Evolutionary conservation across 2,329 filamentous ascomycete genomes (phyloP).

Genomic region (Amylocarpus encephaloides): DNA sequence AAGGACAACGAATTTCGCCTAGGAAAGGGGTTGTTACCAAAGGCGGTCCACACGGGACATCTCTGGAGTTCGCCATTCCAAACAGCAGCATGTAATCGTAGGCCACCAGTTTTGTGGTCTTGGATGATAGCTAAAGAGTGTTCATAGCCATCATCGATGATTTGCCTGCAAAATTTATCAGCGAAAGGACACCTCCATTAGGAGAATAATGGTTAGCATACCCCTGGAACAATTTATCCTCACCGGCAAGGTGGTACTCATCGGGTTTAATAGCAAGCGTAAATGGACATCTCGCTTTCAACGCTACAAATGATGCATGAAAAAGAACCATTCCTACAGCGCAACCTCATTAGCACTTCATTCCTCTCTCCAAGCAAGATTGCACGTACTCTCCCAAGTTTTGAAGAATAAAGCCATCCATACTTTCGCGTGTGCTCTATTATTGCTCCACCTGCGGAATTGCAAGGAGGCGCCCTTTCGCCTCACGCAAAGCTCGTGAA

Average conservation of each 20-base stretch:
- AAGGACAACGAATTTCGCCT: not conserved
- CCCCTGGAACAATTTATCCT: conserved; percentile 51
- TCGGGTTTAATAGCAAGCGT: conserved; percentile 39
- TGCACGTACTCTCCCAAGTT: conserved; percentile 51
- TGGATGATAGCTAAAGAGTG: conserved; percentile 50
- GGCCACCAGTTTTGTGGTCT: conserved; percentile 41
- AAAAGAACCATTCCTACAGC: conserved; percentile 51
- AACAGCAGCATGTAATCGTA: conserved; percentile 51
- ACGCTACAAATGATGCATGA: conserved; percentile 50
- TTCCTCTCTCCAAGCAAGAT: not conserved
- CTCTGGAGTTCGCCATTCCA: conserved; percentile 47
- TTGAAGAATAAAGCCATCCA: conserved; percentile 52
- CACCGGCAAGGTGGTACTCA: conserved; percentile 43
- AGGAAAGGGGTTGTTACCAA: conserved; percentile 38
- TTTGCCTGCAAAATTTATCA: conserved; percentile 37
- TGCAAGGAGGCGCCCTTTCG: conserved; percentile 44
- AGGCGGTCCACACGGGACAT: conserved; percentile 59
- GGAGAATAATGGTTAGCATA: conserved; percentile 32
- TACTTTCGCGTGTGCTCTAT: conserved; percentile 38
- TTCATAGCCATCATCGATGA: conserved; percentile 48
- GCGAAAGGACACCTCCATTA: not conserved
- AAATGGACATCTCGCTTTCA: conserved; percentile 46
- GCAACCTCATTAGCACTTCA: not conserved
- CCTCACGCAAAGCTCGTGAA: conserved; percentile 48
- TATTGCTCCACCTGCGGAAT: conserved; percentile 46